A percentile compares a stretch with the other conserved stretches of the same genome.
Conservation (phyloP, 495 filamentous ascomycete species). For the Chaetomium fimeti region DNA sequence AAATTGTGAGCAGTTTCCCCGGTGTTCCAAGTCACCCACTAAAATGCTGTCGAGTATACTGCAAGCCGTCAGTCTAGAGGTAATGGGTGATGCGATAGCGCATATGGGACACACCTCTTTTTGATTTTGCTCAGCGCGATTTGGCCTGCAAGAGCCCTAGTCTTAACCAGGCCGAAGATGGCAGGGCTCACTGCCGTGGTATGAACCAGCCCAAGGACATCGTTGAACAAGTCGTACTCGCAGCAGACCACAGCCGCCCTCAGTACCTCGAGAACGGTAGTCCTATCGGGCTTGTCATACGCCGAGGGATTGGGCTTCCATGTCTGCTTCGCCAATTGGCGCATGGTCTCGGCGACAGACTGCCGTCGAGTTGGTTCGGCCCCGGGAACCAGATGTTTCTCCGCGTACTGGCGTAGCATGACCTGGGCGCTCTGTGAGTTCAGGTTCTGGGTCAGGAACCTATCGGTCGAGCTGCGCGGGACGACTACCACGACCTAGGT, state of each 20-base stretch:
- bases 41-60: not conserved
- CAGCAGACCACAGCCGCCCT: not conserved
- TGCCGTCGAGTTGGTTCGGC: not conserved
- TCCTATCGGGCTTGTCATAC: not conserved
- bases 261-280: constrained; percentile 5
- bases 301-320: not conserved
- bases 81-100: not conserved
- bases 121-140: constrained; percentile 20
- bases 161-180: constrained; percentile 11
- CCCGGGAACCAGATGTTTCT: not conserved
- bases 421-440: not conserved
- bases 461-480: constrained; percentile 1
- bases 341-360: not conserved
- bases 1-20: not conserved
- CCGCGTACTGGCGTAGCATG: not conserved
- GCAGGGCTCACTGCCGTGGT: not conserved
- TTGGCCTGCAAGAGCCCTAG: not conserved
- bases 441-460: not conserved
- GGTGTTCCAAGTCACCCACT: not conserved
- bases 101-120: constrained; percentile 6
- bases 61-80: not conserved
- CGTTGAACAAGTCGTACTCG: constrained; percentile 24
- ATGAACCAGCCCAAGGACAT: constrained; percentile 14
- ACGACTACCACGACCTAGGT: not conserved
- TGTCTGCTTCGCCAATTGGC: not conserved